Evolutionary conservation across 805 yeast genomes (phyloP), one percentile per base, ranked within the genome.

Genomic region (Candida michaelii): DNA sequence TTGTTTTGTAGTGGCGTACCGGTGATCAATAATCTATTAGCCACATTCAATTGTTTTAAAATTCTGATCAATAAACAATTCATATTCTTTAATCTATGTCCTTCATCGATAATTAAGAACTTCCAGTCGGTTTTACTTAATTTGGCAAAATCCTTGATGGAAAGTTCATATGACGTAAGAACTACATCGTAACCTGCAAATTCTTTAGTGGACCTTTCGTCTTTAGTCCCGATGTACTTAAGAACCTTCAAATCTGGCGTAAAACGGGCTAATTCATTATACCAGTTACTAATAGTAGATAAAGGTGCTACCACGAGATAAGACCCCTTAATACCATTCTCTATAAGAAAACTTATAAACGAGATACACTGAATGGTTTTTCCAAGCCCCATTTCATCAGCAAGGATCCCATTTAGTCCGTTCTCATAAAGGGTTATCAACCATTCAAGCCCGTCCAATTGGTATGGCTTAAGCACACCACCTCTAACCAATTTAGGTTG

Each of bases 1-100:
- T 90, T 91, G 59, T 91, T 91, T 60, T 91, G 99, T 40, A 91
- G 69, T 0, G 99, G 98, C 0, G 99, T 91, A n/a, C 99, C 99
- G 0, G 99, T 91, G 11, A 91, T 66, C 19, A 91, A 66, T 36
- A 91, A 67, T 47, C 97, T 69, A 56, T 91, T 91, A 1, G 79
- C 71, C 0, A 85, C 82, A 12, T 76, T 68, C 29, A 88, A 72
- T 48, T 73, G 74, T 54, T 88, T 90, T 51, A 91, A 72, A 46
- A 82, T 82, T 41, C 74, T 74, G 39, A 91, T 83, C 46, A 91
- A 69, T 50, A 80, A 69, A 61, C 96, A 87, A 52, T 90, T 80
- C 49, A 82, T 75, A 59, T 91, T 91, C 56, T 91, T 93, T 51
- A 91, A 69, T 30, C 99, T 71, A 62, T 91, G 99, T 5, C 98